phyloP scores from a whole-genome alignment of 2,329 filamentous ascomycete species.

The Cladosporium sp. region DNA sequence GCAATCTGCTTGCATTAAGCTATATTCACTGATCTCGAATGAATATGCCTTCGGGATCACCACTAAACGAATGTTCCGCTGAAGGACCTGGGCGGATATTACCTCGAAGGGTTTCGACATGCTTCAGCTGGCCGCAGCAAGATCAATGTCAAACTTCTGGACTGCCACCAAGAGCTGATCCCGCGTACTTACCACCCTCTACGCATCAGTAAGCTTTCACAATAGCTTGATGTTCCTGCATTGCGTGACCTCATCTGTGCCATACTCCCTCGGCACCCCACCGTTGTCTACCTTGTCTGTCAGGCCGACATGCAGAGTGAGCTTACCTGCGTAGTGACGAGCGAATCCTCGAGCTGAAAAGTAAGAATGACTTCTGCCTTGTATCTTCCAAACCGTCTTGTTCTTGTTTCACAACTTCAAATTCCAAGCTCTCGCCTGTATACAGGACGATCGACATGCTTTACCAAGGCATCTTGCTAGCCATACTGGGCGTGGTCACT shows the following conservation, averaged over 20 bases:
- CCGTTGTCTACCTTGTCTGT: neutral
- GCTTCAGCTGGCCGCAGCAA: no score
- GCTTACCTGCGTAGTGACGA: neutral
- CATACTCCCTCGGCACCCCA: neutral
- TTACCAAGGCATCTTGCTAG: neutral
- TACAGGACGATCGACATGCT: neutral
- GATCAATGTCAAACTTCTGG: neutral
- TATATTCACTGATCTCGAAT: no score
- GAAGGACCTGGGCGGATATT: no score
- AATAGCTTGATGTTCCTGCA: conserved; percentile 1
- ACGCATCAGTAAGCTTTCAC: neutral
- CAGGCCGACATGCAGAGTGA: neutral
- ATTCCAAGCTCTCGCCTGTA: neutral
- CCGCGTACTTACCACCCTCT: neutral
- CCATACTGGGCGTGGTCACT: neutral
- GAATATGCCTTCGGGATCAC: no score
- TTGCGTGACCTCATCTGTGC: neutral
- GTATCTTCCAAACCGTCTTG: neutral
- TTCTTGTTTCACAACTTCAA: neutral
- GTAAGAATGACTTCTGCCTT: neutral
- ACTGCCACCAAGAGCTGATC: neutral
- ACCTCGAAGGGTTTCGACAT: no score
- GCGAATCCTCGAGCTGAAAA: neutral
- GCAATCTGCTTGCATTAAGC: no score
- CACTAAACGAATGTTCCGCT: no score